phyloP scores from a whole-genome alignment of 202 grass and related monocot genomes.

The Dendrocalamus latiflorus region DNA sequence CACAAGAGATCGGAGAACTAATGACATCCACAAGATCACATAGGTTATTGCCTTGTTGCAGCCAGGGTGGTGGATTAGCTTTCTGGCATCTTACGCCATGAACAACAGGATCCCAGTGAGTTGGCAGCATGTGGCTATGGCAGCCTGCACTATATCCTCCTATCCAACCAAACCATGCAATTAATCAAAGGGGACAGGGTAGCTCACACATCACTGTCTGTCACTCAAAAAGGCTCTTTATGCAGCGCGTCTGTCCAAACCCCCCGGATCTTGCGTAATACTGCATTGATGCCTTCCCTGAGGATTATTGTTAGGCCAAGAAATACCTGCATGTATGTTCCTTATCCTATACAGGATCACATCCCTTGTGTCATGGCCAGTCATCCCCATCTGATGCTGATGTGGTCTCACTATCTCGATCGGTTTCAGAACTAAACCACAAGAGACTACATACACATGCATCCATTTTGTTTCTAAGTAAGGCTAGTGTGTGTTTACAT shows the following conservation, averaged over 20 bases:
- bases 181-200: too few species aligned
- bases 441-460: not conserved
- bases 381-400: not conserved
- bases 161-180: too few species aligned
- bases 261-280: not conserved
- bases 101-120: too few species aligned
- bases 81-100: too few species aligned
- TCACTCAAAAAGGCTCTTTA: not conserved
- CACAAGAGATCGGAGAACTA: slow-evolving; percentile 10
- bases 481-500: not conserved
- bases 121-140: too few species aligned
- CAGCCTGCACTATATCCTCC: too few species aligned
- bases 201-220: not conserved
- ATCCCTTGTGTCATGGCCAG: not conserved
- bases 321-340: not conserved
- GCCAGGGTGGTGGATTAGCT: too few species aligned
- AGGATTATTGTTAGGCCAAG: not conserved
- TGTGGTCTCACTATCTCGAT: not conserved
- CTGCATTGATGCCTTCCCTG: not conserved
- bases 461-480: not conserved
- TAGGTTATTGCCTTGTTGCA: too few species aligned
- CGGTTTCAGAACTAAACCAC: not conserved
- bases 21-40: too few species aligned
- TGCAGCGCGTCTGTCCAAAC: not conserved
- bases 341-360: not conserved